Conservation (phyloP, 176 grass and related monocot genomes). For the Metroxylon sagu region DNA sequence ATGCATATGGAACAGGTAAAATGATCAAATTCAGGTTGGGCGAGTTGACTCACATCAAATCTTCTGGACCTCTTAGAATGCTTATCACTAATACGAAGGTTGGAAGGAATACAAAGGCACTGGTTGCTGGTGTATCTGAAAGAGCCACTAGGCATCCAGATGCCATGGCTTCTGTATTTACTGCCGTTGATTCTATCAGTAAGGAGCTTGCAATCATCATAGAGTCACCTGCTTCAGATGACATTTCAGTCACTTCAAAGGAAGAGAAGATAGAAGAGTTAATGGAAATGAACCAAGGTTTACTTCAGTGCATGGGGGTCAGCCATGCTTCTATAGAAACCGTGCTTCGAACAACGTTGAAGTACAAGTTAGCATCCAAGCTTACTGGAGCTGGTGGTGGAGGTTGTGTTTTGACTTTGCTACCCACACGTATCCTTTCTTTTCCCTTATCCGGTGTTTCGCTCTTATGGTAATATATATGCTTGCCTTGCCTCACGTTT, state of each 20-base stretch:
- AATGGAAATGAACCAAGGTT: slow-evolving; percentile 96
- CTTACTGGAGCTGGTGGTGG: slow-evolving; percentile 92
- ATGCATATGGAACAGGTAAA: slow-evolving; percentile 35
- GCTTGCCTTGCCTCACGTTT: no score
- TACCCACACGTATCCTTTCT: slow-evolving; percentile 79
- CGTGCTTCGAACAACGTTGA: slow-evolving; percentile 53
- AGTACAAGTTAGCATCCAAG: slow-evolving; percentile 72
- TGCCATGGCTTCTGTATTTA: slow-evolving; percentile 60
- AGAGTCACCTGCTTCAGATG: slow-evolving; percentile 45
- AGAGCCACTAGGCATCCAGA: slow-evolving; percentile 58
- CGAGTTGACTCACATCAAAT: slow-evolving; percentile 44
- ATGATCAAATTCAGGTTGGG: slow-evolving; percentile 93
- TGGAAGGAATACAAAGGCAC: slow-evolving; percentile 79
- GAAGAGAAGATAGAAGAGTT: slow-evolving; percentile 80
- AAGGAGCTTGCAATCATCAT: slow-evolving; percentile 59
- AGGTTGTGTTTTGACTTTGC: slow-evolving; percentile 83
- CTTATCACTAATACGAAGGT: slow-evolving; percentile 83
- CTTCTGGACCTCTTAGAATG: slow-evolving; percentile 64
- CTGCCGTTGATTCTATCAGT: slow-evolving; percentile 69
- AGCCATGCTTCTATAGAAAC: slow-evolving; percentile 72
- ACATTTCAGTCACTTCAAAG: slow-evolving; percentile 45
- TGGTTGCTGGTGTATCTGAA: slow-evolving; percentile 70
- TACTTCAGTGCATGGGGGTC: slow-evolving; percentile 92
- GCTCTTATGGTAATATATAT: no score
- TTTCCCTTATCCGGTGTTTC: background rate